phyloP scores from a whole-genome alignment of 2,329 filamentous ascomycete genomes.

The Stachybotrys chlorohalonatus region DNA sequence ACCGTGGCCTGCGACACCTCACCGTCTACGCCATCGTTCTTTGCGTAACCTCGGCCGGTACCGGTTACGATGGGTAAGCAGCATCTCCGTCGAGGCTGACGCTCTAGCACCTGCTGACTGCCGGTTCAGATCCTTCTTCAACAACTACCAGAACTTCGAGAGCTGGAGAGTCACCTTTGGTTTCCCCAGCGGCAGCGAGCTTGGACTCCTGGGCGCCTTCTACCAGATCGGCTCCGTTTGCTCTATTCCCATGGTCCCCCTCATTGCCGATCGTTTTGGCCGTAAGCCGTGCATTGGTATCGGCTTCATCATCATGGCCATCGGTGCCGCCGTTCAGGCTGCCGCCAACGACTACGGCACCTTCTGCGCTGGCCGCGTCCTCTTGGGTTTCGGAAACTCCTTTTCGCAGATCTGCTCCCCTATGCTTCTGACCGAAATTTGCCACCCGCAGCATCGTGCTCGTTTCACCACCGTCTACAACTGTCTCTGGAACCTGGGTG shows the following conservation, averaged over 20 bases:
- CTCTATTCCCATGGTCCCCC: constrained; percentile 36
- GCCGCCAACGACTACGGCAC: constrained; percentile 33
- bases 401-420: constrained; percentile 56
- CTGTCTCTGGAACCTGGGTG: constrained; percentile 56
- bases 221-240: constrained; percentile 41
- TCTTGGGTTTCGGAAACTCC: constrained; percentile 57
- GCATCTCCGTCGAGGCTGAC: background rate
- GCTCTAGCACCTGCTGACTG: background rate
- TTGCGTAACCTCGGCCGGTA: constrained; percentile 51
- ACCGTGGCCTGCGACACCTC: constrained; percentile 46
- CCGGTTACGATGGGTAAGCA: constrained; percentile 42
- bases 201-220: constrained; percentile 41
- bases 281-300: constrained; percentile 32
- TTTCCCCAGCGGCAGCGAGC: constrained; percentile 25
- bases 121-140: constrained; percentile 28
- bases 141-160: constrained; percentile 49
- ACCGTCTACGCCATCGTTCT: constrained; percentile 44
- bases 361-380: constrained; percentile 28
- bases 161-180: constrained; percentile 43
- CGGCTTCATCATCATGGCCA: constrained; percentile 36
- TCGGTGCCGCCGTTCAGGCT: constrained; percentile 31
- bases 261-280: constrained; percentile 33
- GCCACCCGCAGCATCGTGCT: constrained; percentile 59
- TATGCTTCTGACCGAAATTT: constrained; percentile 55
- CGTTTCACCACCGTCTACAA: constrained; percentile 59